phyloP scores from a whole-genome alignment of 2,329 filamentous ascomycete species.

The Nigrospora oryzae region DNA sequence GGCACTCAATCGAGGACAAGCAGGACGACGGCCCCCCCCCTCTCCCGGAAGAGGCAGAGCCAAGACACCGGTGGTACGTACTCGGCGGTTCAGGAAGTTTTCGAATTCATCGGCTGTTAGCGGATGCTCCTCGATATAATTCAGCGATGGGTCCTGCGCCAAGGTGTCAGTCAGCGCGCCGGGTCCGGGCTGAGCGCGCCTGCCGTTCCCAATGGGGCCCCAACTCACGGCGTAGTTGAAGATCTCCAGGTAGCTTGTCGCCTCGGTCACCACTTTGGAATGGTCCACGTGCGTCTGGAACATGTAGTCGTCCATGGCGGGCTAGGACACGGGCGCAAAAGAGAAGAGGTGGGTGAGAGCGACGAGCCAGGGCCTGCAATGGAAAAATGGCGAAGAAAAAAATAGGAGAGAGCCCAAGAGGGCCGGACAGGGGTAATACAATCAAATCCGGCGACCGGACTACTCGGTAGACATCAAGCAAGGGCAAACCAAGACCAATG shows the following conservation, averaged over 20 bases:
- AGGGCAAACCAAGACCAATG: too few relatives aligned
- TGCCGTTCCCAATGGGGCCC: not conserved
- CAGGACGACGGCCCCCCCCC: not conserved
- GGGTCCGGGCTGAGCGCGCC: not conserved
- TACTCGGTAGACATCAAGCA: too few relatives aligned
- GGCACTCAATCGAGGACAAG: not conserved
- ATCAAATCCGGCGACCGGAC: too few relatives aligned
- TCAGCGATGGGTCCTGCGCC: conserved; percentile 37
- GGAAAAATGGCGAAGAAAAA: too few relatives aligned
- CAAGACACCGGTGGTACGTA: conserved; percentile 20
- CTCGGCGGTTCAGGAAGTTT: conserved; percentile 43
- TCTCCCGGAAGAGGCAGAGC: not conserved
- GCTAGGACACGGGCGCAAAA: not conserved
- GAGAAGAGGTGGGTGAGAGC: too few relatives aligned
- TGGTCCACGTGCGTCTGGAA: conserved; percentile 38
- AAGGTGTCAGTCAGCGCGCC: not conserved
- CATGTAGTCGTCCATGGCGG: conserved; percentile 49
- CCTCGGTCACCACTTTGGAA: conserved; percentile 40
- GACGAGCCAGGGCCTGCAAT: too few relatives aligned
- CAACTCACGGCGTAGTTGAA: conserved; percentile 48
- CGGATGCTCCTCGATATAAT: conserved; percentile 41
- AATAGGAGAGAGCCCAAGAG: too few relatives aligned
- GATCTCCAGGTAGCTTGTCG: conserved; percentile 48
- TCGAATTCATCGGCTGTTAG: conserved; percentile 47
- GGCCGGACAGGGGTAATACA: too few relatives aligned